Conservation (phyloP, 2,329 filamentous ascomycete species). For the Penicillium polonicum region DNA sequence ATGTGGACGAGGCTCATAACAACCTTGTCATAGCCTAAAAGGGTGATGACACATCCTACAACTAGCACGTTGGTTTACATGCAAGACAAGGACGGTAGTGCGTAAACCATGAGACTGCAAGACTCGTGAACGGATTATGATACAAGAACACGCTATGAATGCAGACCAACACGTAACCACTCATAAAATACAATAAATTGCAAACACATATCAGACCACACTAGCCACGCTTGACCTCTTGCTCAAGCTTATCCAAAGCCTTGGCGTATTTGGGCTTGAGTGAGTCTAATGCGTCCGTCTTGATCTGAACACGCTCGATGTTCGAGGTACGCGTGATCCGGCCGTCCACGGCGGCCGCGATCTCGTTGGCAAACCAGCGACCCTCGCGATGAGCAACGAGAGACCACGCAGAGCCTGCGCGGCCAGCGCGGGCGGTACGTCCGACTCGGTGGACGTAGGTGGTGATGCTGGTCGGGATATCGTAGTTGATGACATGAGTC, state of each 20-base stretch:
- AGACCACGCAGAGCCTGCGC: slow-evolving; percentile 77
- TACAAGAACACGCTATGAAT: slow-evolving; percentile 11
- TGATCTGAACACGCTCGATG: slow-evolving; percentile 34
- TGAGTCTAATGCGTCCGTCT: slow-evolving; percentile 28
- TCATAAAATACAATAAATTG: slow-evolving; percentile 4
- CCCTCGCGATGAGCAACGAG: slow-evolving; percentile 79
- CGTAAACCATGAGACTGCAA: not conserved
- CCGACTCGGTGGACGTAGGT: slow-evolving; percentile 91
- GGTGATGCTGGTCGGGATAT: slow-evolving; percentile 75
- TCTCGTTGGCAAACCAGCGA: slow-evolving; percentile 87
- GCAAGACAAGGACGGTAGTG: not conserved
- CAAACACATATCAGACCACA: not conserved
- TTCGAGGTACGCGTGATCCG: slow-evolving; percentile 32
- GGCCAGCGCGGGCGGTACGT: slow-evolving; percentile 80
- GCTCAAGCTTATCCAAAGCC: slow-evolving; percentile 39
- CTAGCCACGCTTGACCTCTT: slow-evolving; percentile 33
- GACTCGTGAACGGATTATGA: not conserved
- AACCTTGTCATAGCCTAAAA: not conserved
- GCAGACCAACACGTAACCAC: slow-evolving; percentile 1
- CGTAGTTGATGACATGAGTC: slow-evolving; percentile 89
- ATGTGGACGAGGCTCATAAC: not conserved
- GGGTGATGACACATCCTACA: not conserved
- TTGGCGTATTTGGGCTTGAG: slow-evolving; percentile 34
- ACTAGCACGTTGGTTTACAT: not conserved
- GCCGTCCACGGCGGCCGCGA: slow-evolving; percentile 55